These are phyloP conservation scores for Phytophthora hybrid DNA, from an alignment of 352 stramenopile species.

Conservation along the genomic window DNA sequence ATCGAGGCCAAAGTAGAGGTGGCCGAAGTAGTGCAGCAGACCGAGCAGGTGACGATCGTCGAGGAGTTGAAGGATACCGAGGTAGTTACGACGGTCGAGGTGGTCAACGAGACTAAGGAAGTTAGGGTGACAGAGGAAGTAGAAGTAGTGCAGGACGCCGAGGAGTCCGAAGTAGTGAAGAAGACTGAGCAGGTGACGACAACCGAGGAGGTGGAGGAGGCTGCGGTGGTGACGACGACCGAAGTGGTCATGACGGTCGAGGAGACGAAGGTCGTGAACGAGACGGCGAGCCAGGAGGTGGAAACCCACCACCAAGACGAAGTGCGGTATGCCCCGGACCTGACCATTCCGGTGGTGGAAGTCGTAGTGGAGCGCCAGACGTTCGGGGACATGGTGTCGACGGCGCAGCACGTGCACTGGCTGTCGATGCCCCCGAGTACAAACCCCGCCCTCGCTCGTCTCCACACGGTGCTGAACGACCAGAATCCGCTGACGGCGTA, in stretches of 20 bases:
- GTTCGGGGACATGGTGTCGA: constrained; percentile 30
- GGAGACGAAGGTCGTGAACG: neutral
- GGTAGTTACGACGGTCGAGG: constrained; percentile 7
- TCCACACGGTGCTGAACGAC: constrained; percentile 47
- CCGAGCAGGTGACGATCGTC: constrained; percentile 3
- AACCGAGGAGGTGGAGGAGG: neutral
- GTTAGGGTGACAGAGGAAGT: constrained; percentile 5
- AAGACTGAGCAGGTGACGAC: neutral
- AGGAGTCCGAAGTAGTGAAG: neutral
- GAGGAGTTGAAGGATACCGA: constrained; percentile 6
- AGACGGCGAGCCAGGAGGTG: neutral
- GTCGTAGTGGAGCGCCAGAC: constrained; percentile 35
- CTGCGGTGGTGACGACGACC: neutral
- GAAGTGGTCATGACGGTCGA: neutral
- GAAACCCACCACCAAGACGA: neutral
- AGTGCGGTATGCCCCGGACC: neutral
- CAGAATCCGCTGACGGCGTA: constrained; percentile 48
- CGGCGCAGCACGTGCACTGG: constrained; percentile 44
- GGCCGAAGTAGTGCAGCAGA: constrained; percentile 21
- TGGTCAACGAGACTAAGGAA: constrained; percentile 4
- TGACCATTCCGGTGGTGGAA: constrained; percentile 23
- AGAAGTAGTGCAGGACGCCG: neutral
- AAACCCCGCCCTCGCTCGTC: constrained; percentile 44
- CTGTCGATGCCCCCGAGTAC: constrained; percentile 39
- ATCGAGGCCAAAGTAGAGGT: neutral